A percentile compares a stretch with the other conserved stretches of the same genome.
phyloP scores from a whole-genome alignment of 2,329 filamentous ascomycete genomes.

The Bipolaris victoriae region DNA sequence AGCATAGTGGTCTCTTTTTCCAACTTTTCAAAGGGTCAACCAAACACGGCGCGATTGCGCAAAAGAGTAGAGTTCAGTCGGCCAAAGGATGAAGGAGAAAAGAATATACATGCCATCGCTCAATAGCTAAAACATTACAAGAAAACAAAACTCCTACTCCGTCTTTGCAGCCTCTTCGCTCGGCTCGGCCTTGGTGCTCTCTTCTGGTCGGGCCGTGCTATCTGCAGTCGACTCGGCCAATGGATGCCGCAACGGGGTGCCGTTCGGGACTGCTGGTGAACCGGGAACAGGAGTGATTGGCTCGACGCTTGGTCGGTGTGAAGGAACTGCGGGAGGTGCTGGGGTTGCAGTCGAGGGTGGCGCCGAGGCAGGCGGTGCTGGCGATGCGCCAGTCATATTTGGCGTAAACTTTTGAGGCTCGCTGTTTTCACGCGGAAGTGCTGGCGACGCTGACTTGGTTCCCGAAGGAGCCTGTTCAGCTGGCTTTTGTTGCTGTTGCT shows the following conservation, averaged over 20 bases:
- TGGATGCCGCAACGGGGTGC: constrained; percentile 29
- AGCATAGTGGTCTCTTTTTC: background rate
- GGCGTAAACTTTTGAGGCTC: constrained; percentile 39
- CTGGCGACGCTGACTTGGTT: constrained; percentile 5
- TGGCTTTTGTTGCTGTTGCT: constrained; percentile 3
- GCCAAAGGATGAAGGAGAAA: background rate
- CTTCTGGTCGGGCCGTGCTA: constrained; percentile 16
- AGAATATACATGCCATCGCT: background rate
- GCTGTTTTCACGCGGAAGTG: constrained; percentile 10
- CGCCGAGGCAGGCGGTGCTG: constrained; percentile 9
- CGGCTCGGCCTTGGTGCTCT: constrained; percentile 14
- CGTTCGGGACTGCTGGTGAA: constrained; percentile 40
- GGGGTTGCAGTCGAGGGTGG: constrained; percentile 14
- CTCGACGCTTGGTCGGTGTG: constrained; percentile 44
- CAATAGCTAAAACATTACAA: background rate
- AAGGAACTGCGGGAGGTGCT: constrained; percentile 20
- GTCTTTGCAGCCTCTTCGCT: constrained; percentile 2
- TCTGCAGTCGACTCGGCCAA: constrained; percentile 24
- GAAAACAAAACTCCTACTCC: constrained; percentile 12
- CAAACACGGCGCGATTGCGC: background rate
- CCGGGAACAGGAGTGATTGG: constrained; percentile 46
- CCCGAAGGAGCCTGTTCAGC: constrained; percentile 9
- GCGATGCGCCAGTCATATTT: constrained; percentile 31
- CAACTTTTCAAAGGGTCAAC: background rate
- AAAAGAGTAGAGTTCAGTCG: background rate